A percentile compares a stretch with the other conserved stretches of the same genome.
Conservation (phyloP, 108 stramenopile species). For the Stephanodiscus triporus region DNA sequence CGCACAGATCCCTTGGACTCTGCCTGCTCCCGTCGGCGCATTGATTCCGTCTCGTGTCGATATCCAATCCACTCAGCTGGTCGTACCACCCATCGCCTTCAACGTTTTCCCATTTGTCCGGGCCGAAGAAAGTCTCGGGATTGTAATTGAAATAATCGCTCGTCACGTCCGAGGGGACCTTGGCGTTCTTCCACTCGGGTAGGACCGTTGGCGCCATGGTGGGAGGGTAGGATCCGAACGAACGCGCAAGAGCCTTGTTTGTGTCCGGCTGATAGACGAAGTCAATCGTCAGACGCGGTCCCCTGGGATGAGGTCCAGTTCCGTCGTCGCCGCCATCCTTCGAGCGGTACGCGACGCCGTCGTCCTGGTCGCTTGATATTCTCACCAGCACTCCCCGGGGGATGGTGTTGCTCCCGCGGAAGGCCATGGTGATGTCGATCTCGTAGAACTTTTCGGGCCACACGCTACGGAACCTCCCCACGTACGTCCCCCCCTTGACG, state of each 20-base stretch:
- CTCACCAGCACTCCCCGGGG: neutral
- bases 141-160: slow-evolving; percentile 41
- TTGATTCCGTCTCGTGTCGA: slow-evolving; percentile 10
- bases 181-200: slow-evolving; percentile 30
- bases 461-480: slow-evolving; percentile 14
- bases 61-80: neutral
- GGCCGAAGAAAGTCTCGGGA: slow-evolving; percentile 22
- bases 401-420: slow-evolving; percentile 2
- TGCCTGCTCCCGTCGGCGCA: slow-evolving; percentile 27
- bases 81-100: slow-evolving; percentile 22
- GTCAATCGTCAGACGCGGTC: slow-evolving; percentile 16
- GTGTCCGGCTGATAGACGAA: slow-evolving; percentile 30
- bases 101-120: slow-evolving; percentile 15
- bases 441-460: neutral
- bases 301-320: neutral
- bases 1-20: slow-evolving; percentile 42
- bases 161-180: neutral
- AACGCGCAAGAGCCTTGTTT: slow-evolving; percentile 14
- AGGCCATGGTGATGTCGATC: slow-evolving; percentile 15
- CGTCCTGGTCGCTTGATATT: slow-evolving; percentile 8
- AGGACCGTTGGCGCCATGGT: slow-evolving; percentile 27
- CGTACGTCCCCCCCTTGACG: neutral
- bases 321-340: neutral
- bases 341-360: slow-evolving; percentile 40
- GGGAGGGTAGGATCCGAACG: slow-evolving; percentile 28